These are phyloP conservation scores for Mycosphaerella sp. DNA, from an alignment of 2,329 filamentous ascomycete species.

Conservation along the genomic window DNA sequence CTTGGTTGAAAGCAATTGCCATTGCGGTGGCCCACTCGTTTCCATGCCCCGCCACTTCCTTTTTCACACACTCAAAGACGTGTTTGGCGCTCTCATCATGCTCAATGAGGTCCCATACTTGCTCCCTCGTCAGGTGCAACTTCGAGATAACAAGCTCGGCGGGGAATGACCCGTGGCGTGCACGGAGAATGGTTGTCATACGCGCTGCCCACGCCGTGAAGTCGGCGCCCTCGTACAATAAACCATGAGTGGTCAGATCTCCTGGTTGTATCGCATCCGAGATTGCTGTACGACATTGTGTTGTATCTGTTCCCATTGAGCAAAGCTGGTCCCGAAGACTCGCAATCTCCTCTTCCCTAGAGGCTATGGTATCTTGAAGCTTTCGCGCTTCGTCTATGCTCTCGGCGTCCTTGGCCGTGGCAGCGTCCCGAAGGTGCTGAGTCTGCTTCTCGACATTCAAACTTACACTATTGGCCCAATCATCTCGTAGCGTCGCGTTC, in stretches of 20 bases:
- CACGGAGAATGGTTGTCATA: not conserved
- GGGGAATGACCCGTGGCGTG: not conserved
- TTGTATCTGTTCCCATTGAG: not conserved
- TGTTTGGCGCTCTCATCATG: not conserved
- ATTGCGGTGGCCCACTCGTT: not conserved
- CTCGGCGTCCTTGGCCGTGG: not conserved
- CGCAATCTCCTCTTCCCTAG: not conserved
- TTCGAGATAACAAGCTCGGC: not conserved
- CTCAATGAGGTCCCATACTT: not conserved
- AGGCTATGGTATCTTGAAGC: not conserved
- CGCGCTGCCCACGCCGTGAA: not conserved
- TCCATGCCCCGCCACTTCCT: not conserved
- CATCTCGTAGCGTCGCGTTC: too few species aligned
- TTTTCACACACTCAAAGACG: not conserved
- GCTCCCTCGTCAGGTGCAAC: not conserved
- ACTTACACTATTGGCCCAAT: constrained; percentile 50
- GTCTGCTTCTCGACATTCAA: constrained; percentile 38
- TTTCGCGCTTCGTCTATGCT: constrained; percentile 1
- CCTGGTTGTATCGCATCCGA: not conserved
- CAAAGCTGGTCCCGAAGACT: not conserved
- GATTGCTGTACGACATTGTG: not conserved
- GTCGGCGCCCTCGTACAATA: constrained; percentile 6
- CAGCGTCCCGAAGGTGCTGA: not conserved
- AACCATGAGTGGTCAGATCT: not conserved
- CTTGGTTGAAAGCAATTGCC: constrained; percentile 65